These are phyloP conservation scores for Dendrostoma leiphaemia DNA, from an alignment of 2,329 filamentous ascomycete genomes.

Conservation along the genomic window DNA sequence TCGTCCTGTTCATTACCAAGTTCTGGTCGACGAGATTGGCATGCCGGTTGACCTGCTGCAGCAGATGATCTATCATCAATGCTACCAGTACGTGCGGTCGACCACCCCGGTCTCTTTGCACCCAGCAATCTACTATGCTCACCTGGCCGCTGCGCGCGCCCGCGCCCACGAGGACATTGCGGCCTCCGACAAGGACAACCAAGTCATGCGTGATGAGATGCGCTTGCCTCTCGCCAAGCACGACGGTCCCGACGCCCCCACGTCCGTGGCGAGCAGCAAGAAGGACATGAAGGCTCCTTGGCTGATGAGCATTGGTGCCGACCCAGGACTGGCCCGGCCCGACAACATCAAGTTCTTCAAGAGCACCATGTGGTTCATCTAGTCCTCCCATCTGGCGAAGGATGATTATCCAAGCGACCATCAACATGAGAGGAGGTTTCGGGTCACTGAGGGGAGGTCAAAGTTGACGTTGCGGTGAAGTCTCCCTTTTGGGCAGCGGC, in stretches of 20 bases:
- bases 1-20: slow-evolving; percentile 87
- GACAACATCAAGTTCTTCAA: slow-evolving; percentile 29
- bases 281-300: slow-evolving; percentile 21
- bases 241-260: too few species aligned
- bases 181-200: slow-evolving; percentile 41
- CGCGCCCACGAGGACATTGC: slow-evolving; percentile 65
- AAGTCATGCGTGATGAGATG: slow-evolving; percentile 9
- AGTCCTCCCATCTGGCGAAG: background rate
- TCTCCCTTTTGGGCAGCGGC: background rate
- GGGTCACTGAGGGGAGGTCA: background rate
- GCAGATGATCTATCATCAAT: slow-evolving; percentile 90
- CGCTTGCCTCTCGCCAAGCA: slow-evolving; percentile 33
- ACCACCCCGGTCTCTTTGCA: slow-evolving; percentile 89
- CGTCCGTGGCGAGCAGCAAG: slow-evolving; percentile 20
- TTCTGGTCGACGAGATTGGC: slow-evolving; percentile 77
- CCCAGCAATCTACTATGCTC: slow-evolving; percentile 94
- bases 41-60: slow-evolving; percentile 70
- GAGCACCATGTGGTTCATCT: slow-evolving; percentile 45
- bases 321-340: slow-evolving; percentile 8
- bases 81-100: slow-evolving; percentile 87
- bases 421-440: background rate
- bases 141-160: slow-evolving; percentile 80
- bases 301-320: slow-evolving; percentile 29
- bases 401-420: background rate
- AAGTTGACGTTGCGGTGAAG: background rate